phyloP scores from a whole-genome alignment of 1,284 basidiomycete species.

The Megacollybia platyphylla region DNA sequence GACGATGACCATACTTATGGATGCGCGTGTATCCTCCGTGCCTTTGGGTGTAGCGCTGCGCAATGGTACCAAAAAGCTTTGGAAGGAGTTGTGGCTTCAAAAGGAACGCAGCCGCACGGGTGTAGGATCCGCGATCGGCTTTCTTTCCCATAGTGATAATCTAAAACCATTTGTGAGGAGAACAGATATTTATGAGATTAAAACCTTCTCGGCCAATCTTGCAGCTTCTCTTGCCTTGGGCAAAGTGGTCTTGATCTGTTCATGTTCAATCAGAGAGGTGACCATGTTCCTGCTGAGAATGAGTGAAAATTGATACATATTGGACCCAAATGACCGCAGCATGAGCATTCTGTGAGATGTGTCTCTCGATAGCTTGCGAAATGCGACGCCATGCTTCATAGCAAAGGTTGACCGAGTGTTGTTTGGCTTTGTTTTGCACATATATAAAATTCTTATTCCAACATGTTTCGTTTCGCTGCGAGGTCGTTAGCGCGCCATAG shows the following conservation, averaged over 20 bases:
- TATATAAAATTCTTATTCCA: background rate
- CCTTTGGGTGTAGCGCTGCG: slow-evolving; percentile 71
- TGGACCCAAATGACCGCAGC: slow-evolving; percentile 47
- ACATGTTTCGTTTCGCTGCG: slow-evolving; percentile 32
- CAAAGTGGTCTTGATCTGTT: slow-evolving; percentile 92
- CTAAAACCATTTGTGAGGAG: slow-evolving; percentile 23
- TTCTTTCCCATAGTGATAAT: slow-evolving; percentile 86
- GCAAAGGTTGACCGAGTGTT: slow-evolving; percentile 7
- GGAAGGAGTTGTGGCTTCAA: slow-evolving; percentile 59
- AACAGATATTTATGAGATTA: background rate
- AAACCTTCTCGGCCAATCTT: slow-evolving; percentile 85
- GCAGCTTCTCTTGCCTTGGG: slow-evolving; percentile 93
- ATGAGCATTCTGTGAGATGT: slow-evolving; percentile 81
- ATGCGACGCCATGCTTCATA: slow-evolving; percentile 90
- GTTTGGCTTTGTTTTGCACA: background rate
- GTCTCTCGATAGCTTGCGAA: slow-evolving; percentile 80
- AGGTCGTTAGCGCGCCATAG: slow-evolving; percentile 23
- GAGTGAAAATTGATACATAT: background rate
- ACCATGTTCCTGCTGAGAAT: slow-evolving; percentile 70
- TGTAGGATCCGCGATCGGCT: slow-evolving; percentile 50
- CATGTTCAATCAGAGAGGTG: slow-evolving; percentile 89
- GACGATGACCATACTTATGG: slow-evolving; percentile 79
- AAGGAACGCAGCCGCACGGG: slow-evolving; percentile 64
- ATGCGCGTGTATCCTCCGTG: slow-evolving; percentile 95
- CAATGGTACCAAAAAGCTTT: slow-evolving; percentile 75